Percentiles rank a stretch among this genome's conserved stretches.
Evolutionary conservation across 768 basidiomycete genomes (phyloP).

Genomic region (Termitomyces sp.): DNA sequence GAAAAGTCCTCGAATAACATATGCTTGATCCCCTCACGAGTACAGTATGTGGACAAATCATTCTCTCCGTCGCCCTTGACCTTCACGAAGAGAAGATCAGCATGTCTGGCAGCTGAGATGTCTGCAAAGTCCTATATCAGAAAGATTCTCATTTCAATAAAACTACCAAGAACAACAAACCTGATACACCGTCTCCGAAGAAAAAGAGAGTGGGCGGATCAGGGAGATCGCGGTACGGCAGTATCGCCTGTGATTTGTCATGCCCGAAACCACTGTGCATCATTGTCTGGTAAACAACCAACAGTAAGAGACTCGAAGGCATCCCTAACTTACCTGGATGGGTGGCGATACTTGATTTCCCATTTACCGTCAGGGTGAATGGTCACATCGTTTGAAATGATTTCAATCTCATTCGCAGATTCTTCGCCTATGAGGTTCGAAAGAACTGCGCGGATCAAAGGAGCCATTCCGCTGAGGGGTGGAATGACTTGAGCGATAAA

Average conservation of each 20-base stretch:
- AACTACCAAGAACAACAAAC: slow-evolving; percentile 34
- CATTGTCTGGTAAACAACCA: not conserved
- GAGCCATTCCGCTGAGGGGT: slow-evolving; percentile 78
- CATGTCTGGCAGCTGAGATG: slow-evolving; percentile 88
- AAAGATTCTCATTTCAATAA: not conserved
- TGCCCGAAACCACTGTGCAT: slow-evolving; percentile 79
- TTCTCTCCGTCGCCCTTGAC: slow-evolving; percentile 74
- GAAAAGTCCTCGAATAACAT: slow-evolving; percentile 74
- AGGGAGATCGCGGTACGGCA: slow-evolving; percentile 76
- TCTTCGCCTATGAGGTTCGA: slow-evolving; percentile 73
- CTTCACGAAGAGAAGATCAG: slow-evolving; percentile 95
- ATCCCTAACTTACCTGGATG: slow-evolving; percentile 54
- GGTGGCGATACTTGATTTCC: slow-evolving; percentile 86
- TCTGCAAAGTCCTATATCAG: slow-evolving; percentile 39
- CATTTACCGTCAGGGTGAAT: slow-evolving; percentile 65
- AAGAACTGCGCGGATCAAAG: slow-evolving; percentile 90
- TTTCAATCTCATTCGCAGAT: slow-evolving; percentile 72
- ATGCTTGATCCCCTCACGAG: slow-evolving; percentile 72
- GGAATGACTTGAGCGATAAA: not conserved
- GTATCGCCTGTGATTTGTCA: slow-evolving; percentile 93
- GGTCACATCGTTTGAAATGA: slow-evolving; percentile 90
- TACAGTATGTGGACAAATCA: slow-evolving; percentile 84
- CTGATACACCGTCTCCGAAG: slow-evolving; percentile 97
- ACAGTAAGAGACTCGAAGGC: not conserved
- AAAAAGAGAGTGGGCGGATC: slow-evolving; percentile 85